phyloP scores from a whole-genome alignment of 1,139 yeast genomes.

The Debaryomyces psychrophilus region DNA sequence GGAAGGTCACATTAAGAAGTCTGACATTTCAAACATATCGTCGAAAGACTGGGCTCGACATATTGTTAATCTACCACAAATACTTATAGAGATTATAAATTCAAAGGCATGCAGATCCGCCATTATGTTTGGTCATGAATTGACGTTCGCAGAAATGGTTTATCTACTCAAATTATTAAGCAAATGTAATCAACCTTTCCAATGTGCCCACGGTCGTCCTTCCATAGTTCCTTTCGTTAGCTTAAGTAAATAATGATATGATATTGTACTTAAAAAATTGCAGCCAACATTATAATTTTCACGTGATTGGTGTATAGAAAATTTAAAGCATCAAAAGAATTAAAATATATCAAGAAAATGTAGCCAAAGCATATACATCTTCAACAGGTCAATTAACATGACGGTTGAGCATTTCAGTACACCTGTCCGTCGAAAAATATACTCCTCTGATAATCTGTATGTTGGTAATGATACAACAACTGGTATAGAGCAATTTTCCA shows the following conservation, averaged over 20 bases:
- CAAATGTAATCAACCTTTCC: slow-evolving; percentile 64
- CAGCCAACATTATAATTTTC: background rate
- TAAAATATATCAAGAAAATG: background rate
- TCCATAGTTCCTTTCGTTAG: slow-evolving; percentile 60
- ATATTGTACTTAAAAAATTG: background rate
- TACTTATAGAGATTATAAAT: slow-evolving; percentile 53
- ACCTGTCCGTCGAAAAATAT: background rate
- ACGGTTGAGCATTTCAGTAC: slow-evolving; percentile 4
- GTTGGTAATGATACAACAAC: background rate
- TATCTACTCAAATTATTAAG: slow-evolving; percentile 44
- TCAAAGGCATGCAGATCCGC: slow-evolving; percentile 75
- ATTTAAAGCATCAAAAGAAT: background rate
- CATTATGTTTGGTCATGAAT: slow-evolving; percentile 68
- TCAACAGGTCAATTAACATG: background rate
- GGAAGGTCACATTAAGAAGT: slow-evolving; percentile 25
- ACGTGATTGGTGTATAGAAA: slow-evolving; percentile 1
- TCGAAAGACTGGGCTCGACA: slow-evolving; percentile 21
- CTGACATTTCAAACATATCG: slow-evolving; percentile 3
- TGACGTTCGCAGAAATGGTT: slow-evolving; percentile 48
- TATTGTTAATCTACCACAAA: slow-evolving; percentile 43
- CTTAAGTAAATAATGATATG: slow-evolving; percentile 13
- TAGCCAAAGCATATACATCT: background rate
- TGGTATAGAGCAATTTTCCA: slow-evolving; percentile 7
- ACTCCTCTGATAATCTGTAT: background rate
- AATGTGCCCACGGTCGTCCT: slow-evolving; percentile 90